Evolutionary conservation across 192 early-diverging fungal genomes (phyloP).

Genomic region (Coemansia javaensis): DNA sequence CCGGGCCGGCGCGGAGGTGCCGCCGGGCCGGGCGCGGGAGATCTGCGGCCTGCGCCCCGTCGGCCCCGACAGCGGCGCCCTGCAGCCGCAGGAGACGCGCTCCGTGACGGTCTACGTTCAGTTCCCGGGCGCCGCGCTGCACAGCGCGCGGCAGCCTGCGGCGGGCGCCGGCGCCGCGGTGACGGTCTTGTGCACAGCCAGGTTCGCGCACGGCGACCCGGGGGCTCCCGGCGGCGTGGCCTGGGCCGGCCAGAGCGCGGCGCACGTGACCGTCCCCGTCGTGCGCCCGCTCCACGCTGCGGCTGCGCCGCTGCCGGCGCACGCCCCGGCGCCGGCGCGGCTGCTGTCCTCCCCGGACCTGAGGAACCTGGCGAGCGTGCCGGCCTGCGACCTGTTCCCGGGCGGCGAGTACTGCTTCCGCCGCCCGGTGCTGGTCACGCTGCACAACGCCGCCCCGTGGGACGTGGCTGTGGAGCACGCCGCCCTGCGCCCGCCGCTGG

Average conservation of each 20-base stretch:
- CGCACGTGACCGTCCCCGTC: constrained; percentile 16
- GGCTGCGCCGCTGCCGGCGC: constrained; percentile 7
- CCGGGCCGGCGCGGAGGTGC: no score
- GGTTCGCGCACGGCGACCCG: neutral
- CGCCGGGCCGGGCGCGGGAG: neutral
- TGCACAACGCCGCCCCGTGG: constrained; percentile 31
- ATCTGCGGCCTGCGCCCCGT: neutral
- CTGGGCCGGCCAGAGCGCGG: constrained; percentile 1
- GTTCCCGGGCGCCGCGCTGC: constrained; percentile 7
- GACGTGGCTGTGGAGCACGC: constrained; percentile 7
- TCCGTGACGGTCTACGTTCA: constrained; percentile 16
- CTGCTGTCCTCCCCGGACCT: neutral
- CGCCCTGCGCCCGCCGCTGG: constrained; percentile 15
- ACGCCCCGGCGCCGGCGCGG: constrained; percentile 8
- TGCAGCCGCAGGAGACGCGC: constrained; percentile 7
- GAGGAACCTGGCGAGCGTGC: neutral
- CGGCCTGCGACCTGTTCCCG: constrained; percentile 1
- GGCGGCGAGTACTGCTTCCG: constrained; percentile 30
- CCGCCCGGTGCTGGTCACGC: constrained; percentile 17
- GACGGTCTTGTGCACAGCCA: neutral
- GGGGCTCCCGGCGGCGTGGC: neutral
- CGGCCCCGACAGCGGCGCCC: neutral
- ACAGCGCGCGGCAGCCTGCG: constrained; percentile 1
- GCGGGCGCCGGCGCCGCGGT: neutral
- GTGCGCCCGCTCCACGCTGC: constrained; percentile 18